Evolutionary conservation across 345 rosid species (phyloP).

Genomic region (Gossypium rotundifolium): DNA sequence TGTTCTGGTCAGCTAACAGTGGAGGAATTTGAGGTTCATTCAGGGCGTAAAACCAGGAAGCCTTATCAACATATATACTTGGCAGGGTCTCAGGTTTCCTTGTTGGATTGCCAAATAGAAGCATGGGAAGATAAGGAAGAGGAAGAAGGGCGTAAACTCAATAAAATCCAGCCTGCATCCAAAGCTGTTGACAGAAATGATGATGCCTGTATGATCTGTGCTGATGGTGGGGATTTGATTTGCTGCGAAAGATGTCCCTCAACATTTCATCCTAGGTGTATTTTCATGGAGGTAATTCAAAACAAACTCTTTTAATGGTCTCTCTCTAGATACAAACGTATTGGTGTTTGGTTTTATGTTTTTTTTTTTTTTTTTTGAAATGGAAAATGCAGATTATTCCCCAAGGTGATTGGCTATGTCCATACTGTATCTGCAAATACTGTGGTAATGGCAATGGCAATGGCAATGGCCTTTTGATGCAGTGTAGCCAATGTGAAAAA

Average conservation of each 20-base stretch:
- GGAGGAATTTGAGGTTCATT: conserved; percentile 22
- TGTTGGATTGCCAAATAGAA: neutral
- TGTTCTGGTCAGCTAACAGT: conserved; percentile 11
- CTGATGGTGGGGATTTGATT: conserved; percentile 28
- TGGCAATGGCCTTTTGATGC: neutral
- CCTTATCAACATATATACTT: conserved; percentile 11
- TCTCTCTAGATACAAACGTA: neutral
- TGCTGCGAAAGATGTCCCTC: conserved; percentile 30
- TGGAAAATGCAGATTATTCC: conserved; percentile 19
- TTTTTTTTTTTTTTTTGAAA: neutral
- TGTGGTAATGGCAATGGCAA: neutral
- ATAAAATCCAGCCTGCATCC: neutral
- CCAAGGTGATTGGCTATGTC: conserved; percentile 20
- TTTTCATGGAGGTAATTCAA: conserved; percentile 19
- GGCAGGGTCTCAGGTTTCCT: neutral
- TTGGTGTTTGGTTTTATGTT: neutral
- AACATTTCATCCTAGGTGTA: conserved; percentile 19
- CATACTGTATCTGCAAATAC: conserved; percentile 20
- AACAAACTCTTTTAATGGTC: neutral
- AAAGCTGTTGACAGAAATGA: conserved; percentile 8
- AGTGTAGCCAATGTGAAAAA: conserved; percentile 19
- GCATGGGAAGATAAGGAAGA: neutral
- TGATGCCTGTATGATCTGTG: conserved; percentile 26
- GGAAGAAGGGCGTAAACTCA: neutral
- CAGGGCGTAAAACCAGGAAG: neutral